Evolutionary conservation across 202 grass and related monocot genomes (phyloP).

Genomic region (Eragrostis tef): DNA sequence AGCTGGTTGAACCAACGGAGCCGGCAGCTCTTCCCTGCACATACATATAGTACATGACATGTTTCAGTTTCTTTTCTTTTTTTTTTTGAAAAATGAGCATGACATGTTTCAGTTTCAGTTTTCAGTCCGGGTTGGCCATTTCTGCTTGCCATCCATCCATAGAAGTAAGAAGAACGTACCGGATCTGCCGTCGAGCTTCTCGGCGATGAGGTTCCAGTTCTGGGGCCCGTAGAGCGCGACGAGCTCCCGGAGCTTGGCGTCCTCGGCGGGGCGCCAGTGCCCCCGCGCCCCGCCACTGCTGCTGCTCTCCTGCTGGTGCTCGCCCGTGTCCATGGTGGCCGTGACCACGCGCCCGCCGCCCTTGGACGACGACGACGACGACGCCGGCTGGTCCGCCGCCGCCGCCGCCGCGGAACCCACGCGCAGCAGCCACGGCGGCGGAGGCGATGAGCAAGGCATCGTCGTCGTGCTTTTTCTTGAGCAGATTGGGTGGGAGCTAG

Average conservation of each 20-base stretch:
- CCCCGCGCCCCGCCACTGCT: conserved; percentile 72
- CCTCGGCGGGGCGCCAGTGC: conserved; percentile 91
- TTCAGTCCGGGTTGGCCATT: neutral
- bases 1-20: conserved; percentile 98
- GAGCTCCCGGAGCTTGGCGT: conserved; percentile 81
- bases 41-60: no score
- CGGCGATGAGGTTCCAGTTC: conserved; percentile 99
- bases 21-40: conserved; percentile 85
- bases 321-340: conserved; percentile 48
- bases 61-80: no score
- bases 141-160: no score
- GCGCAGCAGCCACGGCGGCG: conserved; percentile 50
- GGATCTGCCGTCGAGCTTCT: conserved; percentile 92
- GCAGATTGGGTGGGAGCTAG: conserved; percentile 30
- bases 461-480: neutral
- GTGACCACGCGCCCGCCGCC: conserved; percentile 54
- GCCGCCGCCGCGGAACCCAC: conserved; percentile 21
- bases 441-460: conserved; percentile 58
- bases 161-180: conserved; percentile 56
- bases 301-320: conserved; percentile 49
- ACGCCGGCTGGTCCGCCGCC: conserved; percentile 33
- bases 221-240: conserved; percentile 76
- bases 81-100: no score
- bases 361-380: conserved; percentile 50
- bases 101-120: no score